These are phyloP conservation scores for Microcera coccophila DNA, from an alignment of 2,329 filamentous ascomycete species.

Conservation along the genomic window DNA sequence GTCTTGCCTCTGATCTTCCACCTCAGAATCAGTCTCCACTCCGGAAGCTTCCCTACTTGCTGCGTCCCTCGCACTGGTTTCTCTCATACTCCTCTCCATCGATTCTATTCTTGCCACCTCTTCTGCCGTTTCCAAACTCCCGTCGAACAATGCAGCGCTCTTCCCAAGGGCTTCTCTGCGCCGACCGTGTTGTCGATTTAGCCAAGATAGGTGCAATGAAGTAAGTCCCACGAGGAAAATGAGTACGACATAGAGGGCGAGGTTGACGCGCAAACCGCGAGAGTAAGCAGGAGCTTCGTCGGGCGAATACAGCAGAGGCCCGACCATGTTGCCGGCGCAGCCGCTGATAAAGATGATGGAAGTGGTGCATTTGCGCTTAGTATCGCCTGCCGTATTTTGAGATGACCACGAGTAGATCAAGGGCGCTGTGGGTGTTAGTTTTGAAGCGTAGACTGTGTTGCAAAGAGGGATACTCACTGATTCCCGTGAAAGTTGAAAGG, in stretches of 20 bases:
- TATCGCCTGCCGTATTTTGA: constrained; percentile 64
- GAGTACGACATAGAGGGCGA: constrained; percentile 59
- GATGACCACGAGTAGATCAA: constrained; percentile 59
- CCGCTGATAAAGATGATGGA: constrained; percentile 62
- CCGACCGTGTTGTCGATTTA: constrained; percentile 54
- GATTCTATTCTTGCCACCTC: constrained; percentile 38
- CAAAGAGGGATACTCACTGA: constrained; percentile 25
- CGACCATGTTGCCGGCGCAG: constrained; percentile 63
- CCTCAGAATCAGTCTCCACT: constrained; percentile 2
- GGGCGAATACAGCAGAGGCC: constrained; percentile 61
- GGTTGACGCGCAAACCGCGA: constrained; percentile 55
- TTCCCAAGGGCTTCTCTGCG: constrained; percentile 57
- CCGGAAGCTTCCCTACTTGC: constrained; percentile 10
- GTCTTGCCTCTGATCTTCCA: constrained; percentile 7
- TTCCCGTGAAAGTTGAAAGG: constrained; percentile 52
- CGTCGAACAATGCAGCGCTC: constrained; percentile 53
- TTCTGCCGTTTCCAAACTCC: constrained; percentile 52
- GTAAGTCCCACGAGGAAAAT: constrained; percentile 45
- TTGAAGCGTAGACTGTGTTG: constrained; percentile 27
- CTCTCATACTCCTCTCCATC: constrained; percentile 20
- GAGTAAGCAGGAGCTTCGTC: constrained; percentile 39
- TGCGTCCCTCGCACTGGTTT: constrained; percentile 8
- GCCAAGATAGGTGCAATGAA: constrained; percentile 44
- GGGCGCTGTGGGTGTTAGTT: constrained; percentile 36
- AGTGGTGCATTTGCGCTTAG: constrained; percentile 64